Base-by-base conservation (phyloP, 163 green algal species). In the Volvox carteri region DNA sequence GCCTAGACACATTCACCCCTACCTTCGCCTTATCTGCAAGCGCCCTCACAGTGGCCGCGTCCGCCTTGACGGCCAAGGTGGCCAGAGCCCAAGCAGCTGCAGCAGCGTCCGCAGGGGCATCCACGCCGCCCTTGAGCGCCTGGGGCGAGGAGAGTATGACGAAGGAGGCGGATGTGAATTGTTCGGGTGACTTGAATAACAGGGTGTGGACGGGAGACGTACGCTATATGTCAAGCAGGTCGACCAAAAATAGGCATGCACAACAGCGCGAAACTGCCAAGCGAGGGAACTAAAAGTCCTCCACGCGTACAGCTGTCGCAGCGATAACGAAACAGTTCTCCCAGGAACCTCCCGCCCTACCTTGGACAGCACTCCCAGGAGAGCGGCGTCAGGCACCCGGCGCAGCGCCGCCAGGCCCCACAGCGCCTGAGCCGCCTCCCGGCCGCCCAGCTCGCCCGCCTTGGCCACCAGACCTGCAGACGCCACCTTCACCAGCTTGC, bases 1-100 rank as follows among this genome's bases (percentile, higher is more conserved):
- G n/a, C n/a, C n/a, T n/a, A n/a, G n/a, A n/a, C n/a, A n/a, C n/a
- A n/a, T n/a, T n/a, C n/a, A n/a, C n/a, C 33, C 70, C 16, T 56
- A 85, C 85, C 75, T 90, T 90, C 60, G 92, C 90, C 90, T 95
- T 95, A 73, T 86, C 90, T 2, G 77, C 67, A n/a, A 95, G 85
- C 9, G 84, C 90, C 60, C 52, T 84, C 39, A 76, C 39, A 39
- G 54, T 68, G 72, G 18, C 84, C 9, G 72, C 52, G 54, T 89
- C 84, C 18, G 68, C 35, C 72, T 84, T 84, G 54, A 84, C 84
- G 2, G 16, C 84, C 72, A 89, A 72, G 9, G 90, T 89, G 84
- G 78, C 62, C 85, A 92, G 52, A 28, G 85, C 75, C 85, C 85
- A 90, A 30, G 85, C 60, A 1, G 75, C 85, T 44, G 44, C 75